Percentiles rank a stretch among this genome's conserved stretches.
Evolutionary conservation across 2,329 filamentous ascomycete genomes (phyloP).

Genomic region (Fusarium circinatum): DNA sequence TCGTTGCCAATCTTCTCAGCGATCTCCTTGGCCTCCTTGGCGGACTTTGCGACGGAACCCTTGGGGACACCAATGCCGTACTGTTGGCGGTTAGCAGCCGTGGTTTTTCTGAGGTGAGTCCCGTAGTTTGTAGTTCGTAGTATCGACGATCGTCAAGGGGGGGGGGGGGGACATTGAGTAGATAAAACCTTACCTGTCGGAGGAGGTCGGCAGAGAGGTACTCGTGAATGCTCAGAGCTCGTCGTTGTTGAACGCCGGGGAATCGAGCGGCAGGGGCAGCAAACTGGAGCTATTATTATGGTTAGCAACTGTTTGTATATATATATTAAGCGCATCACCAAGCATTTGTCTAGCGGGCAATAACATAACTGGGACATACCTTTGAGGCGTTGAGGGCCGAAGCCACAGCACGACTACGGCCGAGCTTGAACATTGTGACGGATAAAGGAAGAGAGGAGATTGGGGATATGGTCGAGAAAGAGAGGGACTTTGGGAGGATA

Average conservation of each 20-base stretch:
- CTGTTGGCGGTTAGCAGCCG: slow-evolving; percentile 57
- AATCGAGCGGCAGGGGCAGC: slow-evolving; percentile 63
- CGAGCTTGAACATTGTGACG: slow-evolving; percentile 82
- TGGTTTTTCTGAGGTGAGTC: slow-evolving; percentile 10
- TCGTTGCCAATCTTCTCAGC: slow-evolving; percentile 91
- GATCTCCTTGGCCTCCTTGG: slow-evolving; percentile 89
- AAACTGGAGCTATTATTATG: slow-evolving; percentile 43
- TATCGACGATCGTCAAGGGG: slow-evolving; percentile 20
- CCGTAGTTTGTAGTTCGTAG: slow-evolving; percentile 21
- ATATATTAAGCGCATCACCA: slow-evolving; percentile 7
- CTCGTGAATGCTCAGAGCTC: slow-evolving; percentile 96
- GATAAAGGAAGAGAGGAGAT: slow-evolving; percentile 45
- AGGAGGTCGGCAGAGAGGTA: slow-evolving; percentile 95
- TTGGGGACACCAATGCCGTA: slow-evolving; percentile 95
- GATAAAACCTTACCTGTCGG: slow-evolving; percentile 65
- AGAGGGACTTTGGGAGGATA: slow-evolving; percentile 4
- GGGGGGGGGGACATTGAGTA: slow-evolving; percentile 18
- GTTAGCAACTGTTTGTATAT: slow-evolving; percentile 21
- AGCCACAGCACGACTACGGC: slow-evolving; percentile 82
- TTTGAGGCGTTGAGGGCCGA: slow-evolving; percentile 81
- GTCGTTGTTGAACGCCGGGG: slow-evolving; percentile 80
- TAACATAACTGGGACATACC: slow-evolving; percentile 60
- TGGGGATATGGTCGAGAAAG: slow-evolving; percentile 2
- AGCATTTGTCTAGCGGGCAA: slow-evolving; percentile 9
- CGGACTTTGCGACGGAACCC: slow-evolving; percentile 83